phyloP scores from a whole-genome alignment of 805 yeast genomes.

The Saturnispora sanitii region DNA sequence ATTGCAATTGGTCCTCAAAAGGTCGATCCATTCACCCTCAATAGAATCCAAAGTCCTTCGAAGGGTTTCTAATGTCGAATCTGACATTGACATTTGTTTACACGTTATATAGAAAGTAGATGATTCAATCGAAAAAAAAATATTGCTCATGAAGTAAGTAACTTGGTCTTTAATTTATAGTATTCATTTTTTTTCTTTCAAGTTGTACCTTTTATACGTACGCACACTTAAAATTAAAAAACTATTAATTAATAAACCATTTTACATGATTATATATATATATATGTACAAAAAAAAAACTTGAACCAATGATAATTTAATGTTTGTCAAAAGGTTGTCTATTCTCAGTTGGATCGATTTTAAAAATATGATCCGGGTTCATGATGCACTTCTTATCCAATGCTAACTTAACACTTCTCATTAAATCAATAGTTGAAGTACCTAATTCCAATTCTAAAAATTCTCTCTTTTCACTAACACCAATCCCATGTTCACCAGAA shows the following conservation, averaged over 20 bases:
- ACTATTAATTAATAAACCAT: no score
- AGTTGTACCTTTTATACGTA: no score
- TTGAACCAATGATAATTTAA: not conserved
- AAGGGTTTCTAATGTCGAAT: slow-evolving; percentile 3
- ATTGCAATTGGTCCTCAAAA: slow-evolving; percentile 48
- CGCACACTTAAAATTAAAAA: no score
- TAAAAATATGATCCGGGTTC: slow-evolving; percentile 74
- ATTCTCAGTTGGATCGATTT: slow-evolving; percentile 45
- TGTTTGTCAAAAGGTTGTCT: slow-evolving; percentile 17
- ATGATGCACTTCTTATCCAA: slow-evolving; percentile 64
- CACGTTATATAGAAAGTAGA: no score
- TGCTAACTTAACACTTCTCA: slow-evolving; percentile 66
- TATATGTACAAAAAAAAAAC: not conserved
- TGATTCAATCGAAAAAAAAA: not conserved
- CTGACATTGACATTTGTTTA: not conserved
- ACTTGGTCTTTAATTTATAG: no score
- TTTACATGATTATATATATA: no score
- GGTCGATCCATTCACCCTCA: slow-evolving; percentile 27
- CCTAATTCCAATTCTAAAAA: slow-evolving; percentile 58
- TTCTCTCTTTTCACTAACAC: slow-evolving; percentile 58
- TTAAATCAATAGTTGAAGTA: slow-evolving; percentile 51
- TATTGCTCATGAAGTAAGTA: no score
- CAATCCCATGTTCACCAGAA: slow-evolving; percentile 84
- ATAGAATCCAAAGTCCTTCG: slow-evolving; percentile 8
- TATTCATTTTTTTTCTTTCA: no score